Conservation (phyloP, 768 basidiomycete species). For the Amanita muscaria region DNA sequence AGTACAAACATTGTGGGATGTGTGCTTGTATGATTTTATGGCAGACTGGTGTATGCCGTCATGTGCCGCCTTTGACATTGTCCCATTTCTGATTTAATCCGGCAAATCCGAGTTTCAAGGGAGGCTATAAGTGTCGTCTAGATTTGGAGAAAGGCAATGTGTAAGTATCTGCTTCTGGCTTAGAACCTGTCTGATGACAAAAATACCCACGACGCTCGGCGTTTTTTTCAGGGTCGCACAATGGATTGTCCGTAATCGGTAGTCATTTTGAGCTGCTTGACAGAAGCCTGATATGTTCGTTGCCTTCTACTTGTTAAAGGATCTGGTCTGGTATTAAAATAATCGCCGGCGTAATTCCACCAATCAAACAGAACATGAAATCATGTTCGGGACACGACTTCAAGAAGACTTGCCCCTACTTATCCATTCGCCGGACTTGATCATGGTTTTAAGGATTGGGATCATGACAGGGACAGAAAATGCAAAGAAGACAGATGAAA, state of each 20-base stretch:
- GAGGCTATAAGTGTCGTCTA: background rate
- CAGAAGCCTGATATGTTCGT: background rate
- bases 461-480: no score
- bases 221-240: background rate
- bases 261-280: background rate
- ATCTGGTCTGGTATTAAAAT: background rate
- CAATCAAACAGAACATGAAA: no score
- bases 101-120: background rate
- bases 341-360: no score
- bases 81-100: background rate
- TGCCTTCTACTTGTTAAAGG: background rate
- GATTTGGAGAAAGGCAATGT: background rate
- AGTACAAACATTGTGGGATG: background rate
- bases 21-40: constrained; percentile 1
- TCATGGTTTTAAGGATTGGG: no score
- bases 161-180: background rate
- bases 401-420: no score
- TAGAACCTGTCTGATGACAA: background rate
- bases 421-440: no score
- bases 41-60: background rate
- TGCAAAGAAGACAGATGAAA: no score
- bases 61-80: background rate
- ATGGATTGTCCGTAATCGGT: background rate
- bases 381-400: no score
- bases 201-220: background rate